Conservation (phyloP, 2,329 filamentous ascomycete genomes). For the Hymenoscyphus salicellus region DNA sequence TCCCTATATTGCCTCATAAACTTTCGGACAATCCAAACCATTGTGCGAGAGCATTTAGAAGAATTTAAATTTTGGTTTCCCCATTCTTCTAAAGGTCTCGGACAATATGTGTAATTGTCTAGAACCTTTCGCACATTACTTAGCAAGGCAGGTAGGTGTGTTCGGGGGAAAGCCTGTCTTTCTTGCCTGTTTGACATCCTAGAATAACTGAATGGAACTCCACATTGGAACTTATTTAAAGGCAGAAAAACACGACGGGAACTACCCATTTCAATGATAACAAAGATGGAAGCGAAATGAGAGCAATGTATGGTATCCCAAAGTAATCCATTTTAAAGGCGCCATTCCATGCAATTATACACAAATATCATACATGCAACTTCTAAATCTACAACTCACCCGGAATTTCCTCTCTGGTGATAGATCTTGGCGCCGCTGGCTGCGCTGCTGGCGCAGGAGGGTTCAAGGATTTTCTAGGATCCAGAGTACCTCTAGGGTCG, state of each 20-base stretch:
- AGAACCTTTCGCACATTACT: no score
- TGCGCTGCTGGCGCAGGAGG: background rate
- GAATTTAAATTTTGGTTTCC: no score
- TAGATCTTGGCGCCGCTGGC: background rate
- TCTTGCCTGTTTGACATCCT: no score
- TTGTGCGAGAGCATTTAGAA: no score
- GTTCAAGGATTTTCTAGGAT: background rate
- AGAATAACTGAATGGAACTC: no score
- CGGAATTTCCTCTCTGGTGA: background rate
- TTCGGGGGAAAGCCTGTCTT: no score
- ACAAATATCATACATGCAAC: background rate
- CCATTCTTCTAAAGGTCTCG: no score
- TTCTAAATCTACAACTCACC: background rate
- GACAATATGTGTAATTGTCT: no score
- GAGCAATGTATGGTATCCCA: background rate
- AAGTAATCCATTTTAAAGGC: background rate
- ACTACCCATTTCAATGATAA: background rate
- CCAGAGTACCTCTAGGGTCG: background rate
- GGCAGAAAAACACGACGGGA: background rate
- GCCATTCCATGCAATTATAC: slow-evolving; percentile 1
- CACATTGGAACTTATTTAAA: no score
- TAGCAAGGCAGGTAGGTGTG: no score
- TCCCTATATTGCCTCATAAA: no score
- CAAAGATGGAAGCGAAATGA: background rate
- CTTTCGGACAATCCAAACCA: no score